Evolutionary conservation across 2,329 filamentous ascomycete species (phyloP).

Genomic region (Coniochaeta hoffmannii): DNA sequence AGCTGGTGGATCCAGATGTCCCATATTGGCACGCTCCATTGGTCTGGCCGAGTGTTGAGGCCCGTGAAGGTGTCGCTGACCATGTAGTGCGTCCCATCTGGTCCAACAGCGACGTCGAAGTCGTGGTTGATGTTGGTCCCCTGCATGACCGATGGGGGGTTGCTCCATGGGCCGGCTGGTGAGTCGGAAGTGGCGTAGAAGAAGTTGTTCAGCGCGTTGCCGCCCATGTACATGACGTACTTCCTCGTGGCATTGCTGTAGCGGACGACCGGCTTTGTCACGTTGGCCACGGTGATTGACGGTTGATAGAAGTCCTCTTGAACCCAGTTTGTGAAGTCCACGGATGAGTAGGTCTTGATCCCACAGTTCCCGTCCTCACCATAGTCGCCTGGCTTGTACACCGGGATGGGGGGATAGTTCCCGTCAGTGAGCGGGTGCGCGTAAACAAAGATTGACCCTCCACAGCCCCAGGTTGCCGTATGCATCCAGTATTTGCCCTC

Average conservation of each 20-base stretch:
- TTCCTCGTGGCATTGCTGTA: slow-evolving; percentile 4
- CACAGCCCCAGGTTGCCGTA: slow-evolving; percentile 3
- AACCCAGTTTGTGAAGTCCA: not conserved
- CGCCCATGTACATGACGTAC: slow-evolving; percentile 3
- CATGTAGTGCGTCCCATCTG: not conserved
- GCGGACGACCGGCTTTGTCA: slow-evolving; percentile 3
- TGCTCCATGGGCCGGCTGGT: slow-evolving; percentile 1
- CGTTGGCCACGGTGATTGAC: not conserved
- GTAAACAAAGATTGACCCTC: not conserved
- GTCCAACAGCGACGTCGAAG: not conserved
- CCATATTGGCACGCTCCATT: not conserved
- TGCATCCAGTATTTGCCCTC: slow-evolving; percentile 4
- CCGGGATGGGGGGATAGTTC: not conserved
- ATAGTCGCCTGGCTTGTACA: not conserved
- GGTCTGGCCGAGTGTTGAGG: not conserved
- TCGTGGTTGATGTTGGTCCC: not conserved
- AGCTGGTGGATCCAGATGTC: slow-evolving; percentile 3
- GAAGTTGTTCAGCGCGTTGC: not conserved
- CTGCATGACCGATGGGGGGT: not conserved
- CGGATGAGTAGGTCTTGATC: slow-evolving; percentile 1
- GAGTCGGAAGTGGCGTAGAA: slow-evolving; percentile 1
- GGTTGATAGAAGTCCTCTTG: slow-evolving; percentile 3
- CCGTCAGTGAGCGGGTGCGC: not conserved
- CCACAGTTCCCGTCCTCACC: slow-evolving; percentile 2
- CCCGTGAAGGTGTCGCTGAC: not conserved